Evolutionary conservation across 1,139 yeast genomes (phyloP).

Genomic region (Komagataea norvegica): DNA sequence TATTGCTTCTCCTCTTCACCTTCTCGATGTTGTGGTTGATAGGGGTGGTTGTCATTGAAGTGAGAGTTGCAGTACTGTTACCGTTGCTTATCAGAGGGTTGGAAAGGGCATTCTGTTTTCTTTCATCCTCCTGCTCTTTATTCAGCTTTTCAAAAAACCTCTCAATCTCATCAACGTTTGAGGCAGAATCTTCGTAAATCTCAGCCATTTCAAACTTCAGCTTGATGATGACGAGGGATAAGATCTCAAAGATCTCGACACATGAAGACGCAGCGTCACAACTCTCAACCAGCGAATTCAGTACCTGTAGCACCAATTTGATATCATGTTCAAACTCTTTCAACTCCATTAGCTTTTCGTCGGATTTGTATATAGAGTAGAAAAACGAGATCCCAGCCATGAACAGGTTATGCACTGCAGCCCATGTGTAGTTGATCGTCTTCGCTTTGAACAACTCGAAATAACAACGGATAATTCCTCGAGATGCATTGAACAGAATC

Average conservation of each 20-base stretch:
- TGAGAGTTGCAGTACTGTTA: background rate
- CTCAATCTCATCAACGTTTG: conserved; percentile 24
- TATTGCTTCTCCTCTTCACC: background rate
- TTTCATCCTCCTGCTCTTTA: conserved; percentile 14
- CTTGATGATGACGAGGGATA: conserved; percentile 67
- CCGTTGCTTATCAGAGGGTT: background rate
- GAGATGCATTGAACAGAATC: conserved; percentile 60
- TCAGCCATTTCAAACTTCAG: conserved; percentile 44
- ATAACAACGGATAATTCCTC: conserved; percentile 61
- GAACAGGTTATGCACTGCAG: conserved; percentile 82
- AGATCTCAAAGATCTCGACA: conserved; percentile 63
- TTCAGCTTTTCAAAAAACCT: conserved; percentile 22
- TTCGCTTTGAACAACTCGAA: conserved; percentile 49
- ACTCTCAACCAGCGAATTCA: conserved; percentile 56
- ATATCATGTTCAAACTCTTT: conserved; percentile 51
- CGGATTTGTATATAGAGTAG: conserved; percentile 68
- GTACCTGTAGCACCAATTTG: conserved; percentile 53
- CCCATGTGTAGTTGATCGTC: conserved; percentile 84
- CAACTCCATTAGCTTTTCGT: conserved; percentile 44
- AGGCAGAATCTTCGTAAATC: background rate
- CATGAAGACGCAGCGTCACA: conserved; percentile 80
- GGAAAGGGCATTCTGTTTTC: too few species aligned
- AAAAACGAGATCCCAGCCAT: conserved; percentile 86
- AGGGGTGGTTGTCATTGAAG: background rate
- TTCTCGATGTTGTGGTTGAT: conserved; percentile 1